Evolutionary conservation across 2,329 filamentous ascomycete genomes (phyloP), one percentile per base, ranked within the genome.

Genomic region (Neofusicoccum sp.): DNA sequence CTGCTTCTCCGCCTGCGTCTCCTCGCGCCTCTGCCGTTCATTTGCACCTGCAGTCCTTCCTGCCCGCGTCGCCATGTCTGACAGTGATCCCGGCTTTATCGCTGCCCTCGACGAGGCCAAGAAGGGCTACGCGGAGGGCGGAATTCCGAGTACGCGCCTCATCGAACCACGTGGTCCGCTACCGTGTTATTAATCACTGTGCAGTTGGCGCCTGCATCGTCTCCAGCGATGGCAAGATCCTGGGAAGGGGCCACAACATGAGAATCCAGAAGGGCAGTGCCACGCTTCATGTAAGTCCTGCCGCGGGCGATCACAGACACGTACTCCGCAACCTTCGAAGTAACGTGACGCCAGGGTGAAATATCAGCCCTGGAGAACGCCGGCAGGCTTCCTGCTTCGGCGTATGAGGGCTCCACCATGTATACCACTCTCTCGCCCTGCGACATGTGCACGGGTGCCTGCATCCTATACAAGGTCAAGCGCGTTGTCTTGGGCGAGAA

Each of bases 401-500:
- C 84, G 5, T 93, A 92, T 75, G 83, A 83, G 67, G 87, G 87
- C 34, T 85, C 88, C 39, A 93, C 89, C n/a, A 92, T 93, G 89
- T 93, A 91, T 77, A 93, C 90, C 2, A 92, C 90, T 0, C 80
- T 93, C 6, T 91, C 88, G 2, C 90, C 90, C 0, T 93, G 90
- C 74, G 89, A 91, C 71, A 93, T 93, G 90, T 93, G 88, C 76
- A 92, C 90, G 3, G 90, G 90, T 7, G 89, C 90, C 2, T 92
- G 89, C 70, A 79, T 93, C 64, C 81, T 93, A 64, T 93, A 92
- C 80, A 89, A 89, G 70, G 84, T 93, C 64, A 81, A 84, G 50
- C 84, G 90, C 28, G 89, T 93, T 3, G 89, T 93, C 34, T 85
- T 93, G 68, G 69, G 74, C 36, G 90, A 93, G 79, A 92, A 93